A percentile compares a stretch with the other conserved stretches of the same genome.
These are phyloP conservation scores for Cutaneotrichosporon dermatis DNA, from an alignment of 1,284 basidiomycete species.

Conservation along the genomic window DNA sequence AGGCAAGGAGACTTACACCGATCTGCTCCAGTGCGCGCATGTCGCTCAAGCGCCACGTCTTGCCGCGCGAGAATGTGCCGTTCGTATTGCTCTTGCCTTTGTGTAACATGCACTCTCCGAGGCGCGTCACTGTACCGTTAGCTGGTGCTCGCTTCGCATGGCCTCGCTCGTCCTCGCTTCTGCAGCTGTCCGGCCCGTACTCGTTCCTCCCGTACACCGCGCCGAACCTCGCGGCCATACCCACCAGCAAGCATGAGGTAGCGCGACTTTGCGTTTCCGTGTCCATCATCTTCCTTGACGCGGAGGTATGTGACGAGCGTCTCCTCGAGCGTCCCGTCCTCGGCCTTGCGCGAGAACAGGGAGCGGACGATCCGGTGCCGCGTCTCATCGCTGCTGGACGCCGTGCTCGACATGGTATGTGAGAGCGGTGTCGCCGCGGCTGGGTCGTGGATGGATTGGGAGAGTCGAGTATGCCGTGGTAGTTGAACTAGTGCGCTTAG, in stretches of 20 bases:
- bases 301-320: slow-evolving; percentile 78
- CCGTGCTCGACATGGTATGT: not conserved
- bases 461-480: no score
- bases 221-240: slow-evolving; percentile 41
- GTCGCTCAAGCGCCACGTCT: slow-evolving; percentile 87
- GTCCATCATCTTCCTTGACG: slow-evolving; percentile 71
- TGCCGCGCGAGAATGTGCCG: slow-evolving; percentile 92
- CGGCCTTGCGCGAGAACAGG: slow-evolving; percentile 66
- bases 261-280: slow-evolving; percentile 64
- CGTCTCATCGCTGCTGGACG: slow-evolving; percentile 1
- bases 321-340: slow-evolving; percentile 63
- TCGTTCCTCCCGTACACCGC: no score
- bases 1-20: slow-evolving; percentile 56
- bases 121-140: slow-evolving; percentile 57
- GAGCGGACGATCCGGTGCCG: slow-evolving; percentile 69
- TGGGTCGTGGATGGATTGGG: no score
- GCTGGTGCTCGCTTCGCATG: not conserved
- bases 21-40: slow-evolving; percentile 72
- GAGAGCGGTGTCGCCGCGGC: no score
- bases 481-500: no score
- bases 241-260: slow-evolving; percentile 81
- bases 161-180: no score
- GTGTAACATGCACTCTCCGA: slow-evolving; percentile 72
- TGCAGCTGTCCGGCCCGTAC: no score
- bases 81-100: slow-evolving; percentile 96